Conservation (phyloP, 306 rosid species). For the Oemleria cerasiformis region DNA sequence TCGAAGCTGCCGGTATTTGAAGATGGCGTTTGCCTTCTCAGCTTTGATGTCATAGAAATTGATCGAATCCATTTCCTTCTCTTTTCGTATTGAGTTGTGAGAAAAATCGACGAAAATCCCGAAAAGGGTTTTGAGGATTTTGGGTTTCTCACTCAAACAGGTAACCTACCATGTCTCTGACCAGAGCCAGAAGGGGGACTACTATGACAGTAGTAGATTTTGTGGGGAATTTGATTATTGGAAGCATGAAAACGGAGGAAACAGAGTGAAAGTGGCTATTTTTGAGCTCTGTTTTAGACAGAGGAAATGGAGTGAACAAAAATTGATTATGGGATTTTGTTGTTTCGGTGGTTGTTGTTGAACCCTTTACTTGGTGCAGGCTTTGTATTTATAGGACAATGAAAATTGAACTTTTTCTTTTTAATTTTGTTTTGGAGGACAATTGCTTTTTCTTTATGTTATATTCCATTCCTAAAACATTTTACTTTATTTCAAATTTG, state of each 20-base stretch:
- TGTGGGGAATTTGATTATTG: slow-evolving; percentile 16
- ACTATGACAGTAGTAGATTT: slow-evolving; percentile 28
- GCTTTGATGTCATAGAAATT: slow-evolving; percentile 54
- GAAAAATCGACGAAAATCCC: slow-evolving; percentile 8
- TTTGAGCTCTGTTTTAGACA: background rate
- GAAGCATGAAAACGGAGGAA: slow-evolving; percentile 45
- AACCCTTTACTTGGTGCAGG: background rate
- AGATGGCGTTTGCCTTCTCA: slow-evolving; percentile 61
- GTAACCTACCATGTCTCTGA: slow-evolving; percentile 28
- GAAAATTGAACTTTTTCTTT: slow-evolving; percentile 17
- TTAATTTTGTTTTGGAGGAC: background rate
- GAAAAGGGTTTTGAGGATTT: background rate
- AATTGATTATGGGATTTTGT: background rate
- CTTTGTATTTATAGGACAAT: slow-evolving; percentile 27
- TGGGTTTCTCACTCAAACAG: slow-evolving; percentile 39
- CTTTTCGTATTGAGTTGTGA: background rate
- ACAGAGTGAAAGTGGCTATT: slow-evolving; percentile 7
- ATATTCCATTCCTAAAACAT: slow-evolving; percentile 21
- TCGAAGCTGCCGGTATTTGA: slow-evolving; percentile 43
- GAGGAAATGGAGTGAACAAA: background rate
- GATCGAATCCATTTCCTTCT: slow-evolving; percentile 51
- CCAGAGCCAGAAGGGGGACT: slow-evolving; percentile 24
- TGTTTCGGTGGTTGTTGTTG: slow-evolving; percentile 8
- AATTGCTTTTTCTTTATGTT: slow-evolving; percentile 13
- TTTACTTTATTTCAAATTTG: slow-evolving; percentile 25